Conservation (phyloP, 2,329 filamentous ascomycete genomes). For the Arthrobotrys entomopaga region DNA sequence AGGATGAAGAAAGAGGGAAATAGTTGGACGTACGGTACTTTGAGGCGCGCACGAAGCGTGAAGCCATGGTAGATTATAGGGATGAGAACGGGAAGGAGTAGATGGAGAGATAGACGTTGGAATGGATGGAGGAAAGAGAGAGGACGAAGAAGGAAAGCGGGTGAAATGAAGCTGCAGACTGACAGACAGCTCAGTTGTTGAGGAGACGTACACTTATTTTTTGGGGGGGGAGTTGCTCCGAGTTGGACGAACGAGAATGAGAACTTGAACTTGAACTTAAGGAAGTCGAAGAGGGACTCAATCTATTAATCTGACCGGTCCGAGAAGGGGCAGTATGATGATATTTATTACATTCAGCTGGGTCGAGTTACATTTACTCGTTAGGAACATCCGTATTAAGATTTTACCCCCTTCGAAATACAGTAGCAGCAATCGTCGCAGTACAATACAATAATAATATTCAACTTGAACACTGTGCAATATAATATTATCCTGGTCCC, state of each 20-base stretch:
- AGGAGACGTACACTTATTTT: constrained; percentile 15
- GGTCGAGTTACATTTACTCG: constrained; percentile 50
- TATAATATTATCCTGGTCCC: not conserved
- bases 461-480: too few relatives aligned
- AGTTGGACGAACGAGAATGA: not conserved
- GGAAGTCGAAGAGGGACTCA: constrained; percentile 40
- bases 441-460: too few relatives aligned
- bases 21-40: constrained; percentile 71
- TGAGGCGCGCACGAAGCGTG: constrained; percentile 73
- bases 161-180: not conserved
- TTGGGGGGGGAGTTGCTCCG: not conserved
- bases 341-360: constrained; percentile 18
- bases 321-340: not conserved
- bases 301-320: too few relatives aligned
- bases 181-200: not conserved
- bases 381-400: constrained; percentile 42
- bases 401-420: too few relatives aligned
- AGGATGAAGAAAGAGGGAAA: constrained; percentile 54
- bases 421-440: not conserved
- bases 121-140: not conserved
- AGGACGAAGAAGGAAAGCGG: not conserved
- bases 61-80: constrained; percentile 34
- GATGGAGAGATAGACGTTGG: not conserved
- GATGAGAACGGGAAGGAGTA: constrained; percentile 28
- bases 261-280: not conserved